phyloP scores from a whole-genome alignment of 768 basidiomycete species.

The Tricholomella constricta region DNA sequence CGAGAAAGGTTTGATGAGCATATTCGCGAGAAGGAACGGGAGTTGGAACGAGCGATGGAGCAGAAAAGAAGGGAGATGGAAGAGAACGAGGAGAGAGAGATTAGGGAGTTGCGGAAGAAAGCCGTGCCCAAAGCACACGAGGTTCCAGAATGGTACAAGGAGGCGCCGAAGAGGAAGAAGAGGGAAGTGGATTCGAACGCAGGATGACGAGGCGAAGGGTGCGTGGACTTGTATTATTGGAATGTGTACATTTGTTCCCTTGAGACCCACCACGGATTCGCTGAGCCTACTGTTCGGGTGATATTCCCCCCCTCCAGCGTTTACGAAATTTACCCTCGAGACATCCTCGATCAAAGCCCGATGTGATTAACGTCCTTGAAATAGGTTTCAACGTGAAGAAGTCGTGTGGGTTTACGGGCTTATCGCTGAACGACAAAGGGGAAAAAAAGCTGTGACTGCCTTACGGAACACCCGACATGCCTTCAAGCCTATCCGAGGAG shows the following conservation, averaged over 20 bases:
- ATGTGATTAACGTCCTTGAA: neutral
- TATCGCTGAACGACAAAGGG: neutral
- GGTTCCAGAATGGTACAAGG: constrained; percentile 78
- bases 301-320: neutral
- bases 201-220: constrained; percentile 6
- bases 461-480: constrained; percentile 3
- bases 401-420: neutral
- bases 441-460: neutral
- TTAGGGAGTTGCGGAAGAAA: constrained; percentile 61
- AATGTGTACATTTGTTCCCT: neutral
- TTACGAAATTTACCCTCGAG: constrained; percentile 5
- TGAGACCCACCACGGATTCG: neutral
- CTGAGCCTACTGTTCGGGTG: constrained; percentile 1
- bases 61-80: constrained; percentile 47
- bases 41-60: constrained; percentile 49
- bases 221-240: constrained; percentile 1
- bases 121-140: constrained; percentile 70
- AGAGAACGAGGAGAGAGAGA: constrained; percentile 59
- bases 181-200: constrained; percentile 9
- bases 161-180: constrained; percentile 58
- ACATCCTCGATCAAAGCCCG: constrained; percentile 12
- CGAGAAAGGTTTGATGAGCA: constrained; percentile 64
- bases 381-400: neutral
- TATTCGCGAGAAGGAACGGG: constrained; percentile 57
- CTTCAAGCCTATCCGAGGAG: constrained; percentile 7